Evolutionary conservation across 176 grass and related monocot genomes (phyloP).

Genomic region (Juncus inflexus): DNA sequence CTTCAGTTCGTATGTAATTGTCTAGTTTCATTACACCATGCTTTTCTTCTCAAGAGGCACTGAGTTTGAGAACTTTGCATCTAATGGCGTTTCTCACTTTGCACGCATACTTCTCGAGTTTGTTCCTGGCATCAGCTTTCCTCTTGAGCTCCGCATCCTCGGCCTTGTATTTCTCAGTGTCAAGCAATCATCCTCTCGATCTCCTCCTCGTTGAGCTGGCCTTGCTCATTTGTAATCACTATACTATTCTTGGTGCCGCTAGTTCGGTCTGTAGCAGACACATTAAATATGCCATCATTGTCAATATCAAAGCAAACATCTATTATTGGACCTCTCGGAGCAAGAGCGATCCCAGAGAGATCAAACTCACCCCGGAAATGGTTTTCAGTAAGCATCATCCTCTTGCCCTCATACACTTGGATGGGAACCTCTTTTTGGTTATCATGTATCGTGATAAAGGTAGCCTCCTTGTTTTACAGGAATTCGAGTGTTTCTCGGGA

Average conservation of each 20-base stretch:
- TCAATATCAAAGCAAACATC: too few relatives aligned
- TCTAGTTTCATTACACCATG: too few relatives aligned
- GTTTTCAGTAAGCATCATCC: slow-evolving; percentile 68
- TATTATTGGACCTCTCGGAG: too few relatives aligned
- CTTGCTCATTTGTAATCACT: too few relatives aligned
- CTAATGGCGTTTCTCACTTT: slow-evolving; percentile 14
- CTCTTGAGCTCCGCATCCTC: too few relatives aligned
- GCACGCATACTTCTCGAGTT: slow-evolving; percentile 12
- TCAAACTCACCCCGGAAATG: slow-evolving; percentile 5
- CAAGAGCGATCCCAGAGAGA: too few relatives aligned
- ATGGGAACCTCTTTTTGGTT: slow-evolving; percentile 72
- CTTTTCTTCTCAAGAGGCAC: not conserved
- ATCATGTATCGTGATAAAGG: slow-evolving; percentile 60
- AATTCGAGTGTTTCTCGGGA: slow-evolving; percentile 76
- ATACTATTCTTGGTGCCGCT: not conserved
- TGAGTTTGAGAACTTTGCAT: too few relatives aligned
- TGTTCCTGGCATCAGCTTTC: not conserved
- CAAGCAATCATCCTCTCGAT: slow-evolving; percentile 12
- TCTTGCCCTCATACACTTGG: slow-evolving; percentile 82
- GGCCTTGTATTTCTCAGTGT: slow-evolving; percentile 19
- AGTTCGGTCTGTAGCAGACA: too few relatives aligned
- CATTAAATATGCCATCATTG: too few relatives aligned
- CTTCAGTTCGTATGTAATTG: too few relatives aligned
- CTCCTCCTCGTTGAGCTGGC: too few relatives aligned
- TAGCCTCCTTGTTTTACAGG: slow-evolving; percentile 72